Conservation (phyloP, 2,329 filamentous ascomycete species). For the Beauveria brongniartii region DNA sequence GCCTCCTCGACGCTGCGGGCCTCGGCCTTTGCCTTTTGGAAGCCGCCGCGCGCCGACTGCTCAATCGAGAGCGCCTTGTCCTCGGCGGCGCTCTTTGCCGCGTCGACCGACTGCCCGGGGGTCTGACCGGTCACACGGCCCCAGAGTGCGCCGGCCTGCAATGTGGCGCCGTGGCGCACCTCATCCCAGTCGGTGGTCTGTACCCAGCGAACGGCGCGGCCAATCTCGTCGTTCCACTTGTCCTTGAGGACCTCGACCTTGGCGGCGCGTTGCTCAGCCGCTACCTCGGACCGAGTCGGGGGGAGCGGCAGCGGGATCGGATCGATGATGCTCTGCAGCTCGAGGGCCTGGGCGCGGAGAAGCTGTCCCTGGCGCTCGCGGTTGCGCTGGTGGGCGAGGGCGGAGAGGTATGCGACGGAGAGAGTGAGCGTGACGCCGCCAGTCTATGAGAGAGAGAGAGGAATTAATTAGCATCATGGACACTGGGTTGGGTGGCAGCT, state of each 20-base stretch:
- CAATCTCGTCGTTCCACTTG: conserved; percentile 68
- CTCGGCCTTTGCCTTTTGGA: conserved; percentile 22
- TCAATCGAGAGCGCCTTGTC: conserved; percentile 23
- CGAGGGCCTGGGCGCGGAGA: conserved; percentile 48
- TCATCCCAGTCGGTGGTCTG: conserved; percentile 59
- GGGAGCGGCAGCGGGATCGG: conserved; percentile 38
- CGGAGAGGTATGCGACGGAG: conserved; percentile 62
- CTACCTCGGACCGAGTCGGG: conserved; percentile 42
- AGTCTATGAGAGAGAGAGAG: conserved; percentile 39
- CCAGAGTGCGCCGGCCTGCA: conserved; percentile 38
- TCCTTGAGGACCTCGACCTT: conserved; percentile 64
- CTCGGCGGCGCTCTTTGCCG: conserved; percentile 23
- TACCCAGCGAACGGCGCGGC: conserved; percentile 56
- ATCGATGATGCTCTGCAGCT: conserved; percentile 45
- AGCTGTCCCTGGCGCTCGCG: conserved; percentile 50
- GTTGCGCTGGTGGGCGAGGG: conserved; percentile 61
- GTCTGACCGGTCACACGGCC: conserved; percentile 27
- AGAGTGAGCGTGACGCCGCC: conserved; percentile 70
- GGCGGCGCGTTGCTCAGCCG: conserved; percentile 43
- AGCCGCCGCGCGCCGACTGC: conserved; percentile 30
- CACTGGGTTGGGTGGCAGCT: background rate
- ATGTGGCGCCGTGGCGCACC: conserved; percentile 51
- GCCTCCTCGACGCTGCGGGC: conserved; percentile 21
- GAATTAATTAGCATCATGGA: background rate
- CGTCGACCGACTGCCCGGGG: conserved; percentile 17